Evolutionary conservation across 495 filamentous ascomycete species (phyloP), one percentile per base, ranked within the genome.

Genomic region (Penicillium macrosclerotiorum): DNA sequence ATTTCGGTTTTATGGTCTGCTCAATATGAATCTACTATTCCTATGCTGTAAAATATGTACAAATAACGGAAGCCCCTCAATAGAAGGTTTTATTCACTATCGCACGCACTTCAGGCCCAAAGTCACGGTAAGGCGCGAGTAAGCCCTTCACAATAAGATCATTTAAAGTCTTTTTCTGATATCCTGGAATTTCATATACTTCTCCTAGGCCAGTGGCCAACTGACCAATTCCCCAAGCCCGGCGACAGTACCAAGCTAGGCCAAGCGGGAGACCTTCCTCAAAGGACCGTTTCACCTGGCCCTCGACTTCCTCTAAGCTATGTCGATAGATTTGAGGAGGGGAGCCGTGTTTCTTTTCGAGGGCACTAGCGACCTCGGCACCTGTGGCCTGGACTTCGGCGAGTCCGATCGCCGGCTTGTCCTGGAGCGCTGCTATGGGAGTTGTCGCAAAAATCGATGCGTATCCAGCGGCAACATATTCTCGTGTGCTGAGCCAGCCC

Each of bases 391-490:
- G 34, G 3, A 60, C 12, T 19, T 60, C 57, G 13, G 49, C 51
- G 8, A 60, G 33, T 6, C 32, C 39, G 16, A 60, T 26, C 14
- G 23, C 35, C 3, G 44, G 49, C 14, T 44, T 44, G 18, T 54
- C 27, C 1, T n/a, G n/a, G n/a, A 56, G 27, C 19, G 24, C 4
- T 6, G 22, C 2, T 19, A 54, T 52, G 17, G 58, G 51, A 8
- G 35, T 61, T 8, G 30, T 22, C 20, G 58, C 26, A 16, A 62
- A 55, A 3, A 62, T 52, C 16, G 13, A 11, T 0, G 42, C 48
- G 34, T 62, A 58, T 23, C 48, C 48, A 8, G 49, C 42, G 16
- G 51, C 48, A 11, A 62, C 51, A 32, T 62, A 62, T 8, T 34
- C 16, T 11, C 40, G 27, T 3, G 58, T 58, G 37, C 58, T 52